These are phyloP conservation scores for Penicillium brasilianum DNA, from an alignment of 2,329 filamentous ascomycete species.

Conservation along the genomic window DNA sequence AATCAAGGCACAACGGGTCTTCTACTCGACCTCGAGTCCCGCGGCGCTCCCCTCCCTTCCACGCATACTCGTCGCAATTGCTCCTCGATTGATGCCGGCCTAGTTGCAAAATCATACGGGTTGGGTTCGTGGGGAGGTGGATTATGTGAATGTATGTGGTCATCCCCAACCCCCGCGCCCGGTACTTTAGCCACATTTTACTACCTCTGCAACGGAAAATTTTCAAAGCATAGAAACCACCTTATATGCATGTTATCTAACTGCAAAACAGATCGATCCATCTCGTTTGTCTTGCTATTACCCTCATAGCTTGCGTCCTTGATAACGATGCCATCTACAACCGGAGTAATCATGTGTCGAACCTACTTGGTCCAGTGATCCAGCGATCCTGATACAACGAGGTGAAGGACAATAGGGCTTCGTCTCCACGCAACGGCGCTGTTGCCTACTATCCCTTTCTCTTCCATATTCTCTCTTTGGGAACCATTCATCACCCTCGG, in stretches of 20 bases:
- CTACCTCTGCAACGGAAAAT: constrained; percentile 9
- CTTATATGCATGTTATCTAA: not conserved
- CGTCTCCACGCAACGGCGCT: not conserved
- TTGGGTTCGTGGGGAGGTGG: constrained; percentile 16
- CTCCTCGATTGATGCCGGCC: constrained; percentile 17
- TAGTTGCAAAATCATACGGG: constrained; percentile 12
- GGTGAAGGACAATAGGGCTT: not conserved
- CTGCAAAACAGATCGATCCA: not conserved
- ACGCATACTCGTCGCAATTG: constrained; percentile 14
- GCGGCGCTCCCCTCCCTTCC: constrained; percentile 18
- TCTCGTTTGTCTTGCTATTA: not conserved
- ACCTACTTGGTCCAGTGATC: not conserved
- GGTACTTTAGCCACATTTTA: constrained; percentile 19
- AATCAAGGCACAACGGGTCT: constrained; percentile 25
- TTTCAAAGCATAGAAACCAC: constrained; percentile 4
- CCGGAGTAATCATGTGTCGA: not conserved
- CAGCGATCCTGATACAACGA: constrained; percentile 4
- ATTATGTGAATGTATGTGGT: constrained; percentile 19
- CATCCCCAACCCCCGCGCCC: not conserved
- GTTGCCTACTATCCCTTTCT: not conserved
- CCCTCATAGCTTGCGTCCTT: not conserved
- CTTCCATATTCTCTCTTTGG: not conserved
- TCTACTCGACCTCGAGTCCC: constrained; percentile 16
- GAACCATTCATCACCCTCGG: not conserved
- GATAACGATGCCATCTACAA: not conserved